Evolutionary conservation across 1,284 basidiomycete species (phyloP), one percentile per base, ranked within the genome.

Genomic region (Pseudozyma hubeiensis): DNA sequence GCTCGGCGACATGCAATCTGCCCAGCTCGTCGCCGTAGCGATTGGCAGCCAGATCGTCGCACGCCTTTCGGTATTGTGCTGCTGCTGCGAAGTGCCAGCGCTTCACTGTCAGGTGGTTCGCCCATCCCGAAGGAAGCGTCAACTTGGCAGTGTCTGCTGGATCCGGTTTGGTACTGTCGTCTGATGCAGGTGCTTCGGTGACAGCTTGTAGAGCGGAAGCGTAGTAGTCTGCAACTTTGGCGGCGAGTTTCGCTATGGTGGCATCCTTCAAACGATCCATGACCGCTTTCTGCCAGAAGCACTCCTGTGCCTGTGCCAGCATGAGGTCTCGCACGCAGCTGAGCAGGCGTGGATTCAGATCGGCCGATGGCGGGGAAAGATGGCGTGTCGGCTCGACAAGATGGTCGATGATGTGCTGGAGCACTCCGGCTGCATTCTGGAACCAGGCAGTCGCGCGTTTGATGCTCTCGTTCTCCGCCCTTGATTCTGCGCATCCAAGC

Each of bases 281-380:
- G 70, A 92, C 91, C 7, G 94, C 95, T 76, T 92, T 90, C 83
- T 97, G 94, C 95, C 96, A 98, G 56, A 91, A 93, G 81, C 94
- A 97, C 86, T 99, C 96, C 81, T 98, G 95, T 0, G 94, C 95
- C 85, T 98, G 94, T 0, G 94, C 94, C 1, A 97, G 88, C 89
- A 94, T 92, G 57, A 97, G 88, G 71, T 87, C 88, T 77, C 92
- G 89, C 24, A 98, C 81, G 24, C 90, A 87, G 45, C 87, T 87
- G 24, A 94, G 80, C 87, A 84, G 96, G 92, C 29, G 85, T 81
- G 41, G 84, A 81, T 13, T 81, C 76, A 49, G 84, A 78, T 73
- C 85, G 64, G 30, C 39, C 4, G 48, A 68, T 1, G 65, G 40
- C 0, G 71, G 71, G 17, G 59, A 47, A 35, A 74, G 69, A 35